A percentile compares a stretch with the other conserved stretches of the same genome.
Evolutionary conservation across 2,329 filamentous ascomycete species (phyloP).

Genomic region (Sporothrix protearum): DNA sequence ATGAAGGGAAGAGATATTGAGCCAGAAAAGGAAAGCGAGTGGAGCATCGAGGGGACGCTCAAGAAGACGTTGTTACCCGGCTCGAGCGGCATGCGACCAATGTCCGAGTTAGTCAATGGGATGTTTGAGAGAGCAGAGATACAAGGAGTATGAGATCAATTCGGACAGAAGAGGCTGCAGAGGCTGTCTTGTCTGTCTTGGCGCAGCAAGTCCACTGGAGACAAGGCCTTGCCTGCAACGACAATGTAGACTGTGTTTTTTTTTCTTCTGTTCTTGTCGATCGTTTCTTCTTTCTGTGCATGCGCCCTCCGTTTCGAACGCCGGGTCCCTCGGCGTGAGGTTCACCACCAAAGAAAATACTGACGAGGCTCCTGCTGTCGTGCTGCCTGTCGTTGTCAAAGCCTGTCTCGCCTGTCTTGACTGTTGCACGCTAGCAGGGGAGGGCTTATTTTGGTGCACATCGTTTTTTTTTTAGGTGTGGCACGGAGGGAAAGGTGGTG

Average conservation of each 20-base stretch:
- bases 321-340: not conserved
- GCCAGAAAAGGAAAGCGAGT: not conserved
- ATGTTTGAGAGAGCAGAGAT: not conserved
- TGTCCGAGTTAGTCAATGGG: not conserved
- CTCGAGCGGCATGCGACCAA: conserved; percentile 4
- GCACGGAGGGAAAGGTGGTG: not conserved
- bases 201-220: not conserved
- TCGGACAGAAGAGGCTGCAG: conserved; percentile 6
- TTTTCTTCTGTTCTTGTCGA: not conserved
- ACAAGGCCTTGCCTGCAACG: not conserved
- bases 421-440: not conserved
- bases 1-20: not conserved
- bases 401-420: not conserved
- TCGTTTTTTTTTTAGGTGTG: not conserved
- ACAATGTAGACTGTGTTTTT: conserved; percentile 4
- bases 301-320: not conserved
- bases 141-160: not conserved
- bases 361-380: not conserved
- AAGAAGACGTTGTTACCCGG: not conserved
- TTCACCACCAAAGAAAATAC: not conserved
- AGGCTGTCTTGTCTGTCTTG: conserved; percentile 4
- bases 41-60: not conserved
- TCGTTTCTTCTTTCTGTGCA: not conserved
- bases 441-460: not conserved
- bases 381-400: too few species aligned